Base-by-base conservation (phyloP, 805 yeast genomes). In the Huiozyma sinensis region DNA sequence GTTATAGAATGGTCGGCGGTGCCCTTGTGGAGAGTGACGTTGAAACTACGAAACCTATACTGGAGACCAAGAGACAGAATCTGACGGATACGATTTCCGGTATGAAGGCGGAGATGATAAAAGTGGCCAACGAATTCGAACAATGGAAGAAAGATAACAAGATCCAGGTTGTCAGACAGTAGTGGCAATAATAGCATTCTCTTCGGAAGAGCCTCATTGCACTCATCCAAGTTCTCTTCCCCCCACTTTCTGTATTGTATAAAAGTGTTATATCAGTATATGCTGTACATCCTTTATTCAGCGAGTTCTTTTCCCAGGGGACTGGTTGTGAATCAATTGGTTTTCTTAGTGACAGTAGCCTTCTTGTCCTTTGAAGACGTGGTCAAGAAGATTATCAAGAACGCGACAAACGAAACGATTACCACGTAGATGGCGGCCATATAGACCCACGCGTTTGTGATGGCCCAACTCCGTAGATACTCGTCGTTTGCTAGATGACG, bases 401-500 rank as follows among this genome's bases (percentile, higher is more conserved):
- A 90, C 28, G 77, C 51, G 39, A 87, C 58, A 94, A 96, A 92
- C 0, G 82, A 83, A 28, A 66, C 55, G 30, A 81, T 77, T 24
- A 94, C 95, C 32, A 80, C 66, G 4, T 64, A 65, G 11, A 89
- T 80, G 40, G 88, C 73, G 24, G 83, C 71, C 48, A 90, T 65
- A 61, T 92, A 92, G 42, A 89, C 87, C 95, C 96, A 87, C 1
- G 97, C 76, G 64, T 89, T 89, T 29, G 95, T 72, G 56, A 92
- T 90, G 48, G 83, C 85, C 90, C 92, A 92, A 38, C 94, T 81
- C 65, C 97, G 77, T 48, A 82, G 80, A 69, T 79, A 92, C 68
- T 94, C 98, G 61, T 92, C 95, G 63, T 89, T 90, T 47, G 97
- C 97, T 56, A 85, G 73, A 64, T 92, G 97, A 63, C 97, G 79